phyloP scores from a whole-genome alignment of 1,284 basidiomycete species.

The Fomes fomentarius region DNA sequence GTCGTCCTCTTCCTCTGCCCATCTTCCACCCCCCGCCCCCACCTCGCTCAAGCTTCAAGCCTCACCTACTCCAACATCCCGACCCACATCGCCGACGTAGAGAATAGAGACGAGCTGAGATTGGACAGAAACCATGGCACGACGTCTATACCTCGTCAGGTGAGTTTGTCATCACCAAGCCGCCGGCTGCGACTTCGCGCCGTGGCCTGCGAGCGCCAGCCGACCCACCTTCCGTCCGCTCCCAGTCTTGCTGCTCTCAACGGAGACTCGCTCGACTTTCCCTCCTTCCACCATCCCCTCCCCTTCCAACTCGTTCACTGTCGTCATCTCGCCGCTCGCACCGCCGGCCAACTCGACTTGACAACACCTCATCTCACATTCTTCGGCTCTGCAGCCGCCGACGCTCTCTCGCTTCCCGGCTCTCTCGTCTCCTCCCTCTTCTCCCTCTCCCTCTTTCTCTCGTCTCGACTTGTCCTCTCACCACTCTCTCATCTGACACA shows the following conservation, averaged over 20 bases:
- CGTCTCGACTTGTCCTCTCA: neutral
- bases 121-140: conserved; percentile 5
- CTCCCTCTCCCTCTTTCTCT: neutral
- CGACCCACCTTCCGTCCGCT: conserved; percentile 5
- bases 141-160: conserved; percentile 8
- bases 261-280: neutral
- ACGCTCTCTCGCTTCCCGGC: neutral
- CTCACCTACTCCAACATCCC: too few species aligned
- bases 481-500: conserved; percentile 5
- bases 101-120: neutral
- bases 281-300: conserved; percentile 1
- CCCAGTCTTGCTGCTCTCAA: conserved; percentile 10
- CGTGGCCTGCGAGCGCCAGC: neutral
- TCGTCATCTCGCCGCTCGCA: neutral
- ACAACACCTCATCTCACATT: conserved; percentile 1
- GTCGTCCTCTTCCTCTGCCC: too few species aligned
- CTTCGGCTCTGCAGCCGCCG: conserved; percentile 1
- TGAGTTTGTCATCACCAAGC: neutral
- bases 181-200: neutral
- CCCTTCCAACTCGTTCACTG: too few species aligned
- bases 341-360: too few species aligned
- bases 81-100: neutral
- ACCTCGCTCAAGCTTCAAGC: too few species aligned
- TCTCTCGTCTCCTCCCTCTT: neutral
- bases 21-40: too few species aligned